Conservation (phyloP, 2,329 filamentous ascomycete genomes). For the Microthyrium microscopicum region DNA sequence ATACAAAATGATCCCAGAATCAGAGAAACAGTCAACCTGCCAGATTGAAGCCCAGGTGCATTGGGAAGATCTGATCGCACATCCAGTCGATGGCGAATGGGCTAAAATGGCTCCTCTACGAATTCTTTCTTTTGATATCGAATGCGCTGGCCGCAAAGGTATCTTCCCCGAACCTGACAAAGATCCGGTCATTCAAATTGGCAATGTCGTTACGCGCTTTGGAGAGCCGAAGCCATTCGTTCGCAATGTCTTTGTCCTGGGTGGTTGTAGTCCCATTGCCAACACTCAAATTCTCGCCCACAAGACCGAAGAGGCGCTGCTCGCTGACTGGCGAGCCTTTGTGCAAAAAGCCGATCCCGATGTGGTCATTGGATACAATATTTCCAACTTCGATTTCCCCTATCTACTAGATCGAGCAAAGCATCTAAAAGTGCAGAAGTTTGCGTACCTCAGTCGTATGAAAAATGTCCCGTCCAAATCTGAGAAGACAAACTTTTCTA, state of each 20-base stretch:
- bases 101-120: conserved; percentile 92
- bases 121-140: conserved; percentile 93
- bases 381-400: conserved; percentile 94
- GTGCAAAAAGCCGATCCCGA: conserved; percentile 82
- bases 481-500: conserved; percentile 76
- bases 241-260: conserved; percentile 88
- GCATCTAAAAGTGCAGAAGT: conserved; percentile 61
- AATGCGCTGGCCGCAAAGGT: conserved; percentile 92
- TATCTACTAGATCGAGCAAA: conserved; percentile 81
- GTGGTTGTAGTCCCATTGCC: conserved; percentile 82
- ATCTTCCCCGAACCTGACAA: conserved; percentile 86
- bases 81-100: conserved; percentile 85
- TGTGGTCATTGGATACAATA: conserved; percentile 98
- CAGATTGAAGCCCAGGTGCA: conserved; percentile 85
- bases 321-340: conserved; percentile 85
- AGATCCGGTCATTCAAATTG: conserved; percentile 95
- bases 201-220: conserved; percentile 85
- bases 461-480: conserved; percentile 52
- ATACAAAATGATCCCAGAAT: conserved; percentile 51
- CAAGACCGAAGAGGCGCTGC: conserved; percentile 67
- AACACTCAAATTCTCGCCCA: conserved; percentile 86
- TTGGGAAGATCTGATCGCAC: conserved; percentile 70
- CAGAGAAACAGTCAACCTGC: conserved; percentile 71
- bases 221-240: conserved; percentile 94
- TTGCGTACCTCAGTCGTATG: conserved; percentile 77